These are phyloP conservation scores for Scytalidium sp. DNA, from an alignment of 2,329 filamentous ascomycete genomes.

Conservation along the genomic window DNA sequence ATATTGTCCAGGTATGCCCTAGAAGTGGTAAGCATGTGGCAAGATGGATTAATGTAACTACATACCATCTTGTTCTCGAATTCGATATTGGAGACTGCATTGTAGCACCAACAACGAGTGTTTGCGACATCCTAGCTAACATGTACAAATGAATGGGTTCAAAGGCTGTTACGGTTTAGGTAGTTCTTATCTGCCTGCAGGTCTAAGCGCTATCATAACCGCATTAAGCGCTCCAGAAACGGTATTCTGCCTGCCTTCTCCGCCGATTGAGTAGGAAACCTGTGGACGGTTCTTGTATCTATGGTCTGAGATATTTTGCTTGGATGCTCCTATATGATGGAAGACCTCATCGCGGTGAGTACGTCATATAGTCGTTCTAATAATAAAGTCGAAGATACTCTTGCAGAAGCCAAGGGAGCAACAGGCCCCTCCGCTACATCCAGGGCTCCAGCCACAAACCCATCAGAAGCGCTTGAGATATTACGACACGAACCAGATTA, in stretches of 20 bases:
- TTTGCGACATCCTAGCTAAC: conserved; percentile 20
- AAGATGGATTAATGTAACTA: neutral
- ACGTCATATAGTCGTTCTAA: conserved; percentile 29
- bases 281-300: neutral
- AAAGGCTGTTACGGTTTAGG: neutral
- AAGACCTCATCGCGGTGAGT: conserved; percentile 32
- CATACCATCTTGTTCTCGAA: conserved; percentile 19
- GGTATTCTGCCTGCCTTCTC: neutral
- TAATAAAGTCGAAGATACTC: conserved; percentile 13
- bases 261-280: neutral
- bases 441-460: conserved; percentile 11
- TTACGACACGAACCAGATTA: conserved; percentile 63
- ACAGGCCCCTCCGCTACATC: conserved; percentile 4
- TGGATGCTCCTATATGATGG: neutral
- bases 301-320: neutral
- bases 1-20: conserved; percentile 86
- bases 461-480: conserved; percentile 52
- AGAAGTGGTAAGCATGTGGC: neutral
- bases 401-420: conserved; percentile 16
- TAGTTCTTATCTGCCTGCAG: conserved; percentile 15
- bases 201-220: conserved; percentile 8
- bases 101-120: conserved; percentile 19
- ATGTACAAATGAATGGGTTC: neutral
- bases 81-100: conserved; percentile 3
- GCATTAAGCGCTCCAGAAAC: conserved; percentile 1